These are phyloP conservation scores for Scedosporium dehoogii DNA, from an alignment of 2,329 filamentous ascomycete genomes.

Conservation along the genomic window DNA sequence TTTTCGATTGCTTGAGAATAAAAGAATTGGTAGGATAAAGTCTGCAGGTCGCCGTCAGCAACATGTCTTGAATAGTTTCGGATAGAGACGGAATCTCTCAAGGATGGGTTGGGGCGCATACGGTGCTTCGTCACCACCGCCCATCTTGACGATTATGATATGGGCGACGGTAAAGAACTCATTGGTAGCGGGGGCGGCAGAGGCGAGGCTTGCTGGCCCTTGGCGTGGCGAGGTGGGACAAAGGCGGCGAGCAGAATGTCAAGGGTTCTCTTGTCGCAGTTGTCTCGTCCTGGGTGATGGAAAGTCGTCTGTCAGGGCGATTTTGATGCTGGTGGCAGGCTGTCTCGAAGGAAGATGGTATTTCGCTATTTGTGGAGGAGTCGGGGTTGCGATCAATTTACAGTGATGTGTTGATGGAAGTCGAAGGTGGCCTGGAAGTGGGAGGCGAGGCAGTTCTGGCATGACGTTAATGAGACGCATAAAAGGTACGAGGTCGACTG, in stretches of 20 bases:
- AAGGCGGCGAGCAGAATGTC: not conserved
- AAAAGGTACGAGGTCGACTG: not conserved
- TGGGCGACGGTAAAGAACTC: not conserved
- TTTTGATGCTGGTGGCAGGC: too few relatives aligned
- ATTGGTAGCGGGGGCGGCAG: not conserved
- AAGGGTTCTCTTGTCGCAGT: not conserved
- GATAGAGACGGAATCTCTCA: not conserved
- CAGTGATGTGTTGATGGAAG: not conserved
- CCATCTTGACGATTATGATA: conserved; percentile 2
- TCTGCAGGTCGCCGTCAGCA: conserved; percentile 25
- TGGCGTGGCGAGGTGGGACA: not conserved
- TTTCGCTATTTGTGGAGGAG: not conserved
- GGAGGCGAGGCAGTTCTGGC: not conserved
- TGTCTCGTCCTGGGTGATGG: too few relatives aligned
- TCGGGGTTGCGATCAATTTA: not conserved
- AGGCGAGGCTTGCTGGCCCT: not conserved
- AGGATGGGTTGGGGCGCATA: not conserved
- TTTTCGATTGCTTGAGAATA: conserved; percentile 49
- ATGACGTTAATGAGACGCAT: not conserved
- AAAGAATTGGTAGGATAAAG: conserved; percentile 56
- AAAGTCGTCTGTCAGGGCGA: too few relatives aligned
- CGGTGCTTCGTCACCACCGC: conserved; percentile 7
- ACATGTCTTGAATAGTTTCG: not conserved
- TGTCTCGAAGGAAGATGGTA: too few relatives aligned
- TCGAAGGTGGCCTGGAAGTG: not conserved